Percentiles rank a stretch among this genome's conserved stretches.
These are phyloP conservation scores for Jasminum sambac DNA, from an alignment of 257 asterid species.

Conservation along the genomic window DNA sequence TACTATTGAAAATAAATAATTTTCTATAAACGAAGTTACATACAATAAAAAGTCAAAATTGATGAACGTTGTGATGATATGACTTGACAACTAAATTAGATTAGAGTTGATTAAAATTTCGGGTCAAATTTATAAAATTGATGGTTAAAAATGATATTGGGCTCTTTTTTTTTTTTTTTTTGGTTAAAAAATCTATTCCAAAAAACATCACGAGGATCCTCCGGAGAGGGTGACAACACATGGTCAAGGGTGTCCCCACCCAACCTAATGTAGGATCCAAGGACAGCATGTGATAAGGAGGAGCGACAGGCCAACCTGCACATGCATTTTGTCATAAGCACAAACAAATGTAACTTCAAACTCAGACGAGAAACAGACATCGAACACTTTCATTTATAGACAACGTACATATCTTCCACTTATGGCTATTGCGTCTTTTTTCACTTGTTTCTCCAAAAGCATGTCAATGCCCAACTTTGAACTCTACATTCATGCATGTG, in stretches of 20 bases:
- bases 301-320: constrained; percentile 20
- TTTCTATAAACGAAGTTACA: no score
- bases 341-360: constrained; percentile 1
- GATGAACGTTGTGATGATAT: no score
- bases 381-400: background rate
- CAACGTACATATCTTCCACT: background rate
- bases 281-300: constrained; percentile 7
- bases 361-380: background rate
- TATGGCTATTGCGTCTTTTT: background rate
- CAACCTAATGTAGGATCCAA: background rate
- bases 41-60: no score
- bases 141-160: no score
- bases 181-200: no score
- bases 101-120: no score
- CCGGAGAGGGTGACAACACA: background rate
- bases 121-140: no score
- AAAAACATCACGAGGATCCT: no score
- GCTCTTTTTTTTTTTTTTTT: no score
- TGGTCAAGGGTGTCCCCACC: background rate
- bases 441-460: background rate
- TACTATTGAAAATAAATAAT: no score
- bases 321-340: constrained; percentile 21
- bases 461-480: background rate
- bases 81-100: no score
- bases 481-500: constrained; percentile 12